Evolutionary conservation across 805 yeast species (phyloP).

Genomic region (Yamadazyma olivae): DNA sequence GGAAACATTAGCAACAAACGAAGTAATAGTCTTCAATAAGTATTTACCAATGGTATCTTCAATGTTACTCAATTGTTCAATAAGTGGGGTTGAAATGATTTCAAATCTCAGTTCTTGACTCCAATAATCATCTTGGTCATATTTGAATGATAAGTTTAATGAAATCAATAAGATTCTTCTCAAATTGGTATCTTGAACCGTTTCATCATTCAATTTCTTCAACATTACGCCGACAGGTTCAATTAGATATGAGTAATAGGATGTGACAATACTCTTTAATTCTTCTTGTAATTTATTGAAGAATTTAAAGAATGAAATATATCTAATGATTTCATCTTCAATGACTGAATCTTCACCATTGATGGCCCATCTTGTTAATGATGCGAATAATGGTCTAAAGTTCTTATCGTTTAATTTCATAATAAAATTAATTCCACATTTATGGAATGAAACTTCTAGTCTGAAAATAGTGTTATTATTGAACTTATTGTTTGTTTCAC

Average conservation of each 20-base stretch:
- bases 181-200: constrained; percentile 46
- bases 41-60: constrained; percentile 77
- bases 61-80: constrained; percentile 62
- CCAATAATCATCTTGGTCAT: constrained; percentile 96
- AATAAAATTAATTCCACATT: constrained; percentile 71
- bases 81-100: constrained; percentile 56
- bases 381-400: constrained; percentile 88
- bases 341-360: constrained; percentile 69
- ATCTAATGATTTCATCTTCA: constrained; percentile 49
- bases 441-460: constrained; percentile 73
- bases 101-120: constrained; percentile 82
- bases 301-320: constrained; percentile 77
- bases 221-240: constrained; percentile 67
- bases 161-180: constrained; percentile 75
- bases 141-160: constrained; percentile 75
- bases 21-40: constrained; percentile 73
- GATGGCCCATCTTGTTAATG: constrained; percentile 87
- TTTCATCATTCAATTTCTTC: constrained; percentile 42
- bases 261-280: constrained; percentile 82
- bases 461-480: constrained; percentile 75
- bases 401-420: constrained; percentile 91
- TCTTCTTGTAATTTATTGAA: constrained; percentile 81
- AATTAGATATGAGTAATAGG: constrained; percentile 80
- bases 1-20: constrained; percentile 67
- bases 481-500: constrained; percentile 36